Percentiles rank a stretch among this genome's conserved stretches.
These are phyloP conservation scores for Thelephora aurantiotincta DNA, from an alignment of 768 basidiomycete species.

Conservation along the genomic window DNA sequence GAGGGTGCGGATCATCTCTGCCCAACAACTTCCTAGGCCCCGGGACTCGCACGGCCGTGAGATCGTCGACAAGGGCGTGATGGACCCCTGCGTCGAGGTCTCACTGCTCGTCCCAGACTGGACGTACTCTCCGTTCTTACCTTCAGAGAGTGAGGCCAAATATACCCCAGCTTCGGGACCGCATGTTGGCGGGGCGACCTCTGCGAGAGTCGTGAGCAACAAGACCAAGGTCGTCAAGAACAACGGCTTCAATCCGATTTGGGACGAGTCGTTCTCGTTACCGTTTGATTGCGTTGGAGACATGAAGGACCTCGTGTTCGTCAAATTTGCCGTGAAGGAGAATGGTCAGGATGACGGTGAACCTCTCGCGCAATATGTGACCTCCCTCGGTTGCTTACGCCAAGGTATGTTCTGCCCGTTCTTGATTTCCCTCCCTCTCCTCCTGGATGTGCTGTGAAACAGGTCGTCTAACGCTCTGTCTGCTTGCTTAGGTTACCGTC, in stretches of 20 bases:
- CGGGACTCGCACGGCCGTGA: constrained; percentile 52
- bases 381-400: constrained; percentile 55
- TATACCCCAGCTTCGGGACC: constrained; percentile 8
- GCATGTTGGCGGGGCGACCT: constrained; percentile 14
- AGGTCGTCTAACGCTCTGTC: not conserved
- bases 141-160: not conserved
- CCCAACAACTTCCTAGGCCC: constrained; percentile 75
- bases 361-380: constrained; percentile 62
- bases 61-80: constrained; percentile 36
- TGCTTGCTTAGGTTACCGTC: constrained; percentile 60
- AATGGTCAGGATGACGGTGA: constrained; percentile 46
- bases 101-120: constrained; percentile 68
- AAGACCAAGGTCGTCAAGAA: constrained; percentile 59
- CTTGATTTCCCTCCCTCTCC: not conserved
- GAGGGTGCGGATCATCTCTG: constrained; percentile 70
- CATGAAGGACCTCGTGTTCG: constrained; percentile 77
- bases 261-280: constrained; percentile 57
- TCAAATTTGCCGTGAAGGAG: constrained; percentile 63
- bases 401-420: constrained; percentile 36
- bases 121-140: constrained; percentile 21
- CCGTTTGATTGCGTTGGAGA: constrained; percentile 66
- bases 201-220: constrained; percentile 32
- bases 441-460: not conserved
- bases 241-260: constrained; percentile 89
- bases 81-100: constrained; percentile 74